Conservation (phyloP, 352 stramenopile genomes). For the Phytophthora meadii region DNA sequence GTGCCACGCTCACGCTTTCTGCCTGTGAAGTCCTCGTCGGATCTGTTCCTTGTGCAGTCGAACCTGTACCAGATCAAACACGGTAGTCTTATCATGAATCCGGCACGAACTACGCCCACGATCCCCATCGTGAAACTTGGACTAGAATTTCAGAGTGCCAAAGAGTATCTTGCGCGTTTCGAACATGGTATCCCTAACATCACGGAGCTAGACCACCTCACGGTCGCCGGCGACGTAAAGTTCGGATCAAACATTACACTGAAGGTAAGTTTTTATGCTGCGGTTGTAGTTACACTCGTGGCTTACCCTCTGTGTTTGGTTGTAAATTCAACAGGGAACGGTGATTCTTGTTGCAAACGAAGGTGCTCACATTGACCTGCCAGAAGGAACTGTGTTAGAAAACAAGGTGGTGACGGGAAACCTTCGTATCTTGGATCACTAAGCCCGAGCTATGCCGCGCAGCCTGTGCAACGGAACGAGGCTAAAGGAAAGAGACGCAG, state of each 20-base stretch:
- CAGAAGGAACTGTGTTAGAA: constrained; percentile 92
- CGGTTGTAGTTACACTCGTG: neutral
- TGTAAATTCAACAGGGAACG: constrained; percentile 73
- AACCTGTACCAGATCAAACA: constrained; percentile 95
- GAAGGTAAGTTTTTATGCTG: constrained; percentile 57
- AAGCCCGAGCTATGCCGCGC: constrained; percentile 17
- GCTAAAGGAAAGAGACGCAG: constrained; percentile 12
- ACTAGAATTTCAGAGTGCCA: constrained; percentile 89
- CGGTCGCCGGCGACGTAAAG: constrained; percentile 92
- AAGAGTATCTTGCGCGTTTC: constrained; percentile 90
- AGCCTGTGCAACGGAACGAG: neutral
- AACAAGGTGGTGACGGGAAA: constrained; percentile 96
- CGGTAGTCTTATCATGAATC: constrained; percentile 91
- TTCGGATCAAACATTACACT: constrained; percentile 94
- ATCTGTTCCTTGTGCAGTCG: constrained; percentile 96
- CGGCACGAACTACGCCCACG: constrained; percentile 73
- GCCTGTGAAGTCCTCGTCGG: constrained; percentile 99
- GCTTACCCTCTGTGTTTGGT: constrained; percentile 9
- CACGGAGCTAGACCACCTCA: constrained; percentile 93
- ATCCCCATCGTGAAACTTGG: constrained; percentile 95
- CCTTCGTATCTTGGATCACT: constrained; percentile 94
- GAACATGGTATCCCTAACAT: constrained; percentile 93
- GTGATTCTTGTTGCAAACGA: constrained; percentile 96
- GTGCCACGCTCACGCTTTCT: constrained; percentile 97
- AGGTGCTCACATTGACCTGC: constrained; percentile 93